Base-by-base conservation (phyloP, 2,329 filamentous ascomycete genomes). In the Fusarium paranaense region DNA sequence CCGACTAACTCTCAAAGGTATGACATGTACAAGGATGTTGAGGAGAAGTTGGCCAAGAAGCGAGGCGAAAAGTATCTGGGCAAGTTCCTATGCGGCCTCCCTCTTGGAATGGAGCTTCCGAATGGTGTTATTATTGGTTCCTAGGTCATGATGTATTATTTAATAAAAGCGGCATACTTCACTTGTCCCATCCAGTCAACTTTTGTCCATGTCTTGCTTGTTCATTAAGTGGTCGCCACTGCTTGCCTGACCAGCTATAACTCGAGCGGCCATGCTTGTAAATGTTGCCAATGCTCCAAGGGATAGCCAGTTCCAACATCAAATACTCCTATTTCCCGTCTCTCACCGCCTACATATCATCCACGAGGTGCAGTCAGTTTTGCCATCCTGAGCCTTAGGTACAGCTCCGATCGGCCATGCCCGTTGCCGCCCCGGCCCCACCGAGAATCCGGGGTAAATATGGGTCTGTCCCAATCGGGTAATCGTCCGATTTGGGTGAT, bases 11-110 rank as follows among this genome's bases (percentile, higher is more conserved):
- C 3, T 1, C 1, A 9, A 38, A 88, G 87, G 16, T 91, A 91
- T 71, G 87, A 91, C 75, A 90, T 91, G 88, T 86, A 89, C 76
- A 84, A 83, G 62, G 88, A 90, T 69, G 80, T 90, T 10, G 87
- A 89, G 64, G 86, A 89, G 78, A 82, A 83, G 68, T 73, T 88
- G 18, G 85, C 85, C 0, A 67, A 73, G 58, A 78, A 73, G 45
- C 73, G 79, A 18, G 82, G 84, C 1, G 22, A 72, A 2, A 57
- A 75, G 4, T 88, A 83, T 45, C 72, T 75, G 0, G 82, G 79
- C 9, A 83, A 82, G 38, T 88, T 81, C 47, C 72, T 84, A 1
- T 80, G 80, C 7, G 87, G 87, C 0, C 72, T 89, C 20, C 87
- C 87, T 0, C 60, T 88, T 9, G 87, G 87, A 0, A 67, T 88